Conservation (phyloP, 768 basidiomycete species). For the Austroboletus eburneus region DNA sequence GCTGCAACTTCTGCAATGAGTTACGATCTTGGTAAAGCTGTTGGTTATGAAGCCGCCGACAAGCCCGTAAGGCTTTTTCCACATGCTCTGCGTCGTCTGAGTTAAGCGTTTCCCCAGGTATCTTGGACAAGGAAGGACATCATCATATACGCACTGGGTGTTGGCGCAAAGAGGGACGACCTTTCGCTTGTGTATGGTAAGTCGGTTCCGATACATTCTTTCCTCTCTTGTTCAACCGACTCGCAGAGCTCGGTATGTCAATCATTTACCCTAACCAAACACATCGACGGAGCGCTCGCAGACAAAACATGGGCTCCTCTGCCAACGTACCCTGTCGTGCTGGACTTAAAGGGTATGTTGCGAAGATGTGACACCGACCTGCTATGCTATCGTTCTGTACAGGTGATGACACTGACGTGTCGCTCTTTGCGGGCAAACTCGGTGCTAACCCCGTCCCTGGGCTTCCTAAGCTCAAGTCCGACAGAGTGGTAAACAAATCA, state of each 20-base stretch:
- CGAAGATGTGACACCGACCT: neutral
- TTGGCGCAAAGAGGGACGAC: constrained; percentile 78
- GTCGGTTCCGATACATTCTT: constrained; percentile 7
- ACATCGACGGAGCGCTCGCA: constrained; percentile 19
- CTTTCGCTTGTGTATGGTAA: constrained; percentile 67
- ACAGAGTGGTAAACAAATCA: constrained; percentile 52
- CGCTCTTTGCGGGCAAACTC: constrained; percentile 54
- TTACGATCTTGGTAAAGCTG: constrained; percentile 59
- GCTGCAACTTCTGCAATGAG: constrained; percentile 45
- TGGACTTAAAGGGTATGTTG: constrained; percentile 58
- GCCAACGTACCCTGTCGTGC: constrained; percentile 83
- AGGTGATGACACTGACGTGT: constrained; percentile 63
- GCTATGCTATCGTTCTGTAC: neutral
- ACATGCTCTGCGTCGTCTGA: neutral
- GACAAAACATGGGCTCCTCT: constrained; percentile 70
- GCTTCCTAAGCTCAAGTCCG: constrained; percentile 66
- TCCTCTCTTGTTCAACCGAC: neutral
- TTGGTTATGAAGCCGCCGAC: constrained; percentile 52
- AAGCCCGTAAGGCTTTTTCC: constrained; percentile 44
- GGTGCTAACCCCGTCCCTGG: constrained; percentile 48
- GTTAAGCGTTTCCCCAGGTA: constrained; percentile 42
- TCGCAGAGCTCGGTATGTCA: constrained; percentile 48
- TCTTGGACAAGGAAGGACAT: constrained; percentile 84
- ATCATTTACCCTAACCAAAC: neutral
- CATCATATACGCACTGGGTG: constrained; percentile 71